phyloP scores from a whole-genome alignment of 1,284 basidiomycete species.

The Fistulina hepatica region DNA sequence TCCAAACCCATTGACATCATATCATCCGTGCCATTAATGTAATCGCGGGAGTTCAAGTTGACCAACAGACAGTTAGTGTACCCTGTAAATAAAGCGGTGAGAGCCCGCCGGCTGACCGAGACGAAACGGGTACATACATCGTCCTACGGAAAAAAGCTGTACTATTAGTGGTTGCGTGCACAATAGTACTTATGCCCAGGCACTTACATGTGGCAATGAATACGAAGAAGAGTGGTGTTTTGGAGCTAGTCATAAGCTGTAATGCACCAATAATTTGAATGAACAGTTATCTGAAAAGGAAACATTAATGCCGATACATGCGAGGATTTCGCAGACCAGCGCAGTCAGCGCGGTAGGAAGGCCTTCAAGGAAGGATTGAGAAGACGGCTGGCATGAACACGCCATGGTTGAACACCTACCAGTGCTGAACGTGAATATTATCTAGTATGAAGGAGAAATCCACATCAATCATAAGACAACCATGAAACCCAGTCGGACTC shows the following conservation, averaged over 20 bases:
- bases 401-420: no score
- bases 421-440: neutral
- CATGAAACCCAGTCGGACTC: neutral
- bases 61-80: neutral
- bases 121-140: neutral
- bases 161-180: neutral
- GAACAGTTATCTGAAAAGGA: neutral
- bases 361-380: no score
- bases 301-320: neutral
- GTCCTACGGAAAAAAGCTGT: neutral
- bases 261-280: neutral
- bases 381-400: no score
- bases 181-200: neutral
- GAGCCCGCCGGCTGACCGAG: neutral
- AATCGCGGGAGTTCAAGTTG: neutral
- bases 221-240: conserved; percentile 1
- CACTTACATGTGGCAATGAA: neutral
- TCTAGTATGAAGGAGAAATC: neutral
- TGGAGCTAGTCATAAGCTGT: neutral
- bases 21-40: no score
- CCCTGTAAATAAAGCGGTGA: neutral
- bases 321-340: neutral
- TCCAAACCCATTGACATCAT: no score
- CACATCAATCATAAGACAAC: neutral
- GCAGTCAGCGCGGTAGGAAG: neutral